Percentiles rank a stretch among this genome's conserved stretches.
Conservation (phyloP, 2,329 filamentous ascomycete genomes). For the Arthrinium puccinioides region DNA sequence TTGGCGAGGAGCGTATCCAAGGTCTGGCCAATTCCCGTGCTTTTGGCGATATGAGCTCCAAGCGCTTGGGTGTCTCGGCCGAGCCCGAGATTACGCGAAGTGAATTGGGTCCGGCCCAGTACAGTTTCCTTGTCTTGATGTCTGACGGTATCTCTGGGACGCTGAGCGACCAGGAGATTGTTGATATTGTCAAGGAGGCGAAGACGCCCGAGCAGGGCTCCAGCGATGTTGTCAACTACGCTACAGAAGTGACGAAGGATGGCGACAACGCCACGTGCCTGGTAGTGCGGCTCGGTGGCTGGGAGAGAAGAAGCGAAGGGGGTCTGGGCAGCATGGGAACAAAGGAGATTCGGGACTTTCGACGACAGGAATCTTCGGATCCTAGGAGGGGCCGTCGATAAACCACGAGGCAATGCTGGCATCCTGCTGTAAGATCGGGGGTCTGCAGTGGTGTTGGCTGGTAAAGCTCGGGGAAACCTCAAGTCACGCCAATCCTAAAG, state of each 20-base stretch:
- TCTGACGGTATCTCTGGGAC: constrained; percentile 85
- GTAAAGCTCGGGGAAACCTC: too few relatives aligned
- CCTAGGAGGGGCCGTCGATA: constrained; percentile 61
- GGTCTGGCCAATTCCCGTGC: constrained; percentile 90
- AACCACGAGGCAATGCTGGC: too few relatives aligned
- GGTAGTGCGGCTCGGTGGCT: constrained; percentile 60
- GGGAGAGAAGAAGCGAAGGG: constrained; percentile 70
- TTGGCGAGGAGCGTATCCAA: constrained; percentile 92
- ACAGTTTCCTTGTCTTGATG: constrained; percentile 81
- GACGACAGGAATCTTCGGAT: constrained; percentile 72
- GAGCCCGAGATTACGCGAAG: constrained; percentile 82
- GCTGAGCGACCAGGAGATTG: constrained; percentile 86
- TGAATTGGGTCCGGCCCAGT: constrained; percentile 77
- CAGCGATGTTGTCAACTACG: constrained; percentile 72
- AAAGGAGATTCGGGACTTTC: constrained; percentile 82
- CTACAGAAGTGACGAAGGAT: constrained; percentile 69
- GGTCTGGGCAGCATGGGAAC: constrained; percentile 85
- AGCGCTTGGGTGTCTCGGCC: constrained; percentile 87
- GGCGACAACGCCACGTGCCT: constrained; percentile 65
- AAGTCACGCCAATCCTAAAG: too few relatives aligned
- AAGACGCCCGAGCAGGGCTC: constrained; percentile 83
- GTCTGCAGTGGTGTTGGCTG: too few relatives aligned
- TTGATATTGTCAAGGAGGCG: constrained; percentile 91
- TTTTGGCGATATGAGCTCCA: constrained; percentile 87
- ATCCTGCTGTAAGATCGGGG: too few relatives aligned